Conservation (phyloP, 306 rosid genomes). For the Cicer cuneatum region DNA sequence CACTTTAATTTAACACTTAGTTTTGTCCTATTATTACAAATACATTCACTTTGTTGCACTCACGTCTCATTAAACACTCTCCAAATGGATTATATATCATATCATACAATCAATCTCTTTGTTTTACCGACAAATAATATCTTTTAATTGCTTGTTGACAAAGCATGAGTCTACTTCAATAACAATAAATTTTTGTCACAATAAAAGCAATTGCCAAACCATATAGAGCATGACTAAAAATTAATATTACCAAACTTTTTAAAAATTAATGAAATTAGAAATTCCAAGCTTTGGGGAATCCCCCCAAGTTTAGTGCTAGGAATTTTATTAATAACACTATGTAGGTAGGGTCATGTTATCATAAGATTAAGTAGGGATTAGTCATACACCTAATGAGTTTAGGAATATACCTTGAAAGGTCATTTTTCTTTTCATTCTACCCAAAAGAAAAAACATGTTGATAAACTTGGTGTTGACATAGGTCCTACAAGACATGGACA, state of each 20-base stretch:
- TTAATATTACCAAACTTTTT: no score
- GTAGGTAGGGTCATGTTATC: slow-evolving; percentile 16
- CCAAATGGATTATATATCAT: slow-evolving; percentile 23
- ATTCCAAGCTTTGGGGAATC: not conserved
- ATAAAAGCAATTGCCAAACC: not conserved
- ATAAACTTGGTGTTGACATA: slow-evolving; percentile 41
- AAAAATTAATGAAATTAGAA: not conserved
- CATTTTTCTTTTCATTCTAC: not conserved
- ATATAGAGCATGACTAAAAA: not conserved
- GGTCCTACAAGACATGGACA: slow-evolving; percentile 58
- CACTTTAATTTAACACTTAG: no score
- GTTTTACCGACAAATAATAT: slow-evolving; percentile 52
- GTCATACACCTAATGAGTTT: slow-evolving; percentile 20
- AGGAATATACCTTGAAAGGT: not conserved
- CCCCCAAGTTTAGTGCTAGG: slow-evolving; percentile 8
- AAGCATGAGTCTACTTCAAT: slow-evolving; percentile 25
- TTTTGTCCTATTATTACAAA: not conserved
- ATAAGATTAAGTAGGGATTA: slow-evolving; percentile 22
- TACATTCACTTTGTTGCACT: slow-evolving; percentile 41
- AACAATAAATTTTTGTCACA: slow-evolving; percentile 12
- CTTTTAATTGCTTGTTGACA: slow-evolving; percentile 49
- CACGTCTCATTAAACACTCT: slow-evolving; percentile 34
- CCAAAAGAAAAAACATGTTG: slow-evolving; percentile 18
- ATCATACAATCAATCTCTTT: slow-evolving; percentile 9
- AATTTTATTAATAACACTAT: slow-evolving; percentile 12